Evolutionary conservation across 192 early-diverging fungal species (phyloP), one percentile per base, ranked within the genome.

Genomic region (Diversispora eburnea): DNA sequence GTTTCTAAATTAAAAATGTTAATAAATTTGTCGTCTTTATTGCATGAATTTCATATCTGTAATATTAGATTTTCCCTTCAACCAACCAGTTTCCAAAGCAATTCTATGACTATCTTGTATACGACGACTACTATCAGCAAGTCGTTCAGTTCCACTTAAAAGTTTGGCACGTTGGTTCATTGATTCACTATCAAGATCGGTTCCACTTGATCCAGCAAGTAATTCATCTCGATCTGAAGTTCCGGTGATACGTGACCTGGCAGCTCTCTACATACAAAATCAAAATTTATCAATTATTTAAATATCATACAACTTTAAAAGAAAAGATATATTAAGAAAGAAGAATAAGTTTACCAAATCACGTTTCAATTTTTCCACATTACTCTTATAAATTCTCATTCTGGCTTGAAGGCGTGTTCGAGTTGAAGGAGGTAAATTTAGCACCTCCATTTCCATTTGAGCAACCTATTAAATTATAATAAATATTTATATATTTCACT

Each of bases 381-480:
- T 92, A 5, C 90, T 82, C 77, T 93, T 96, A 84, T 88, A 91
- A 39, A 80, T 77, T 47, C 89, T 86, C 41, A 94, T 76, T 47
- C 84, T 86, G 3, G 90, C 86, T 56, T 90, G 87, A 3, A 92
- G 83, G 51, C 88, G 88, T 63, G 83, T 84, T 55, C 89, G 88
- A 10, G 81, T 75, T 13, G 89, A 77, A 2, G 85, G 80, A 12
- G 89, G 84, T 13, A 95, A 82, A 25, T 93, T 91, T 19, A 91
- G 76, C 7, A 95, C 83, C 76, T 98, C 96, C 81, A 95, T 91
- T 76, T 97, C 96, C 90, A 98, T 93, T 85, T 96, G 94, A 61
- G 87, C 88, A 56, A 94, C 70, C 92, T 93, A 79, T 51, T 17
- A 62, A 5, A 47, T 25, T 54, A 45, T 10, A 49, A 51, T 65